Base-by-base conservation (phyloP, 1,139 yeast species). In the Hyphopichia wangnamkhiaoensis region DNA sequence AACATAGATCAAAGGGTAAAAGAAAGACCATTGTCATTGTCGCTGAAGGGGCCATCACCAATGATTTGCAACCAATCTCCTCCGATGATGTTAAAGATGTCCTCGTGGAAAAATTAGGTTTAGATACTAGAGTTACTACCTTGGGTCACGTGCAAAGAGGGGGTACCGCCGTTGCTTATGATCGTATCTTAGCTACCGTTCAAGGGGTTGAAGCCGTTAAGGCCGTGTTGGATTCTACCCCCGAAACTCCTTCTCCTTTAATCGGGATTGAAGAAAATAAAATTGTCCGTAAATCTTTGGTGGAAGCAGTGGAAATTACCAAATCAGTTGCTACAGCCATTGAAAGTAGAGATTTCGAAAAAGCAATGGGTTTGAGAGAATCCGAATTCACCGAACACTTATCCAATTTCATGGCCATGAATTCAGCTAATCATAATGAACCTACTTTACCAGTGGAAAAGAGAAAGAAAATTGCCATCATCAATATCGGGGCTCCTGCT, bases 121-220 rank as follows among this genome's bases (percentile, higher is more conserved):
- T 85, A 42, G 94, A 85, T 59, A 85, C 94, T 5, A 76, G 91
- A 63, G 79, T 84, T 49, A 85, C 94, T 33, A 82, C 84, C 12
- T 71, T 85, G 56, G 94, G 94, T 34, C 94, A 85, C 54, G 94
- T 85, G 33, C 94, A 85, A 67, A 74, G 94, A 65, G 94, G 94
- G 65, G 94, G 94, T 53, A 77, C 87, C 33, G 93, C 94, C 9
- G 91, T 84, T 38, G 90, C 91, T 1, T 84, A 76, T 49, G 94
- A 85, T 59, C 71, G 94, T 57, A 65, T 79, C 55, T 63, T 85
- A 55, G 93, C 91, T 23, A 84, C 94, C 14, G 55, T 84, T 44
- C 94, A 85, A 65, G 94, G 93, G 61, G 91, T 84, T 39, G 93
- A 84, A 48, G 93, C 94, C 2, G 90, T 85, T 17, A 79, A 79